Base-by-base conservation (phyloP, 1,284 basidiomycete species). In the Omphalotus olearius region DNA sequence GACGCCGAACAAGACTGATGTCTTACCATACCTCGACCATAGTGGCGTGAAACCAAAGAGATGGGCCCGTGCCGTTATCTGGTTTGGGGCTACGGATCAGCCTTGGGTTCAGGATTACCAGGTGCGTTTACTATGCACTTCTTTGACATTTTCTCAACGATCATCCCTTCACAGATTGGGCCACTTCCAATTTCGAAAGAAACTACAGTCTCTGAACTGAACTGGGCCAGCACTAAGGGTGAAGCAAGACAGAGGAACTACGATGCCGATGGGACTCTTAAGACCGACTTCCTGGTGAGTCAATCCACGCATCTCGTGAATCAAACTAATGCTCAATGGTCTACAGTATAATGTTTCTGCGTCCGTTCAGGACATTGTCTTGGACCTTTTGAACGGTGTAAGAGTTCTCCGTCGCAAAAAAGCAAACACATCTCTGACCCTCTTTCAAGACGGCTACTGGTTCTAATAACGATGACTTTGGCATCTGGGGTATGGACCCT, bases 401-500 rank as follows among this genome's bases (percentile, higher is more conserved):
- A 16, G 51, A 23, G n/a, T n/a, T n/a, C n/a, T n/a, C n/a, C n/a
- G n/a, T n/a, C n/a, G n/a, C n/a, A n/a, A n/a, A n/a, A n/a, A n/a
- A n/a, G n/a, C n/a, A n/a, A n/a, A n/a, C n/a, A n/a, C 17, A 5
- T 41, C 10, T 13, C 14, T 45, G 17, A 35, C 38, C n/a, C 5
- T 52, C 4, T 52, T 35, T 1, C 25, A 17, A 59, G 58, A 59
- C 58, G 23, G 58, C 55, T 0, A 53, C 56, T 10, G 56, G 56
- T 4, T 46, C 54, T 4, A 55, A 56, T 45, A 53, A 59, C 30
- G 59, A 57, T 33, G 50, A 52, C 33, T 56, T 60, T n/a, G 59
- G 58, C 43, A 60, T 60, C 37, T 60, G 51, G 55, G 58, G 57
- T 54, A 60, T 58, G 13, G 59, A 60, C 40, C 59, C 59, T 2